Conservation (phyloP, 2,329 filamentous ascomycete species). For the Pseudogymnoascus verrucosus region DNA sequence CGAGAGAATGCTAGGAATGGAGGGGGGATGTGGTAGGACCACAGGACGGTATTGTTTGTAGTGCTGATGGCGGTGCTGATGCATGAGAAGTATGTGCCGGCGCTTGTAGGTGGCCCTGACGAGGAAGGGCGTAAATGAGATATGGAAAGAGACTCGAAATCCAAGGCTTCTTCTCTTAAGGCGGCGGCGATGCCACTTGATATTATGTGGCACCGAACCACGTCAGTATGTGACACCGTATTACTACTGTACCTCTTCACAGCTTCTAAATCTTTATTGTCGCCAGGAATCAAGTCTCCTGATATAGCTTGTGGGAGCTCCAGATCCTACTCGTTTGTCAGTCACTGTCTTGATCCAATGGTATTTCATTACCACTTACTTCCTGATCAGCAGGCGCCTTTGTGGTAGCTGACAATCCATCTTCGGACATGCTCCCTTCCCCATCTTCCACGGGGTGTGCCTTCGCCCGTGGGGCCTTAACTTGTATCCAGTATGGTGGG, state of each 20-base stretch:
- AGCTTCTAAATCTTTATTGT: neutral
- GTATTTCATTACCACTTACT: neutral
- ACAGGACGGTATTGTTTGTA: conserved; percentile 46
- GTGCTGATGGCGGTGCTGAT: conserved; percentile 48
- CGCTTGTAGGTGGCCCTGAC: conserved; percentile 16
- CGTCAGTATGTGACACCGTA: neutral
- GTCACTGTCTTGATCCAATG: no score
- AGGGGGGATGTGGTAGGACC: conserved; percentile 52
- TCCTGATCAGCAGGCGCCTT: neutral
- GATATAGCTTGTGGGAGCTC: neutral
- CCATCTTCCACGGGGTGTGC: conserved; percentile 5
- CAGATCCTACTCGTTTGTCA: neutral
- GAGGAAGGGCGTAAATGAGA: conserved; percentile 17
- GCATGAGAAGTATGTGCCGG: conserved; percentile 49
- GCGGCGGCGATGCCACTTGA: neutral
- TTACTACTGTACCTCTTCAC: neutral
- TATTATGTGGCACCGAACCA: conserved; percentile 2
- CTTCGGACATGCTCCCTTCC: neutral
- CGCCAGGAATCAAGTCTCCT: neutral
- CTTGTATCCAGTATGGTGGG: conserved; percentile 51
- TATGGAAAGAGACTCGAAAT: conserved; percentile 17
- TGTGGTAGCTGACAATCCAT: neutral
- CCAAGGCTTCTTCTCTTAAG: neutral
- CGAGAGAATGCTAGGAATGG: conserved; percentile 43
- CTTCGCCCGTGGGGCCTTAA: conserved; percentile 30